Evolutionary conservation across 2,329 filamentous ascomycete genomes (phyloP).

Genomic region (Fusarium newnesense): DNA sequence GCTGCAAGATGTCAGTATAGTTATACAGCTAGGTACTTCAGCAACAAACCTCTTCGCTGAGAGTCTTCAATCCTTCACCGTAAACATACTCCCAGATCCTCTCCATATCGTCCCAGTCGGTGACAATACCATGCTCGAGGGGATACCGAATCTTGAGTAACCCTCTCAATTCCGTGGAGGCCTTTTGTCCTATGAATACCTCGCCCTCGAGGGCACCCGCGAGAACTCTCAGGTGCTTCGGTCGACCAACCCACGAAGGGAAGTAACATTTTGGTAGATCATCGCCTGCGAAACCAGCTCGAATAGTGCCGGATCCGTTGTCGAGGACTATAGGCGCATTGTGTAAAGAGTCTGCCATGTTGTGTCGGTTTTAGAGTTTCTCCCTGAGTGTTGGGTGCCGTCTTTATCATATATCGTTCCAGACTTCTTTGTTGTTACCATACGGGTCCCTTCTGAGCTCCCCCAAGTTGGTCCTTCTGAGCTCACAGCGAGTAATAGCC

Average conservation of each 20-base stretch:
- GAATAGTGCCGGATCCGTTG: conserved; percentile 97
- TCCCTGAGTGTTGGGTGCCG: conserved; percentile 13
- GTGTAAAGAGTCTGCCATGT: conserved; percentile 76
- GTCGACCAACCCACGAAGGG: conserved; percentile 94
- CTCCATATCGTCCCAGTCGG: conserved; percentile 99
- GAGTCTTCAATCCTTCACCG: conserved; percentile 91
- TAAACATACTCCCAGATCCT: conserved; percentile 99
- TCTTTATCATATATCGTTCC: conserved; percentile 32
- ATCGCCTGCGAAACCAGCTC: conserved; percentile 95
- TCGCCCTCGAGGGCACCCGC: conserved; percentile 97
- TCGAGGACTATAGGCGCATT: conserved; percentile 99
- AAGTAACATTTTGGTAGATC: conserved; percentile 97
- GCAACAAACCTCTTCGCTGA: conserved; percentile 85
- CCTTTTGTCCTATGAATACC: conserved; percentile 92
- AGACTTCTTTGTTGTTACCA: conserved; percentile 32
- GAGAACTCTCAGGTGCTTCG: conserved; percentile 93
- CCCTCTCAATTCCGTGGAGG: conserved; percentile 87
- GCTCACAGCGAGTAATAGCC: conserved; percentile 32
- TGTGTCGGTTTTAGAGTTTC: conserved; percentile 5
- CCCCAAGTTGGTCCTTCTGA: conserved; percentile 21
- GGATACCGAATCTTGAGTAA: conserved; percentile 96
- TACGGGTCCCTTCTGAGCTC: conserved; percentile 34
- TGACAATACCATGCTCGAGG: conserved; percentile 96
- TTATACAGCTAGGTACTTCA: background rate
- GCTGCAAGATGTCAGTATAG: conserved; percentile 55